Evolutionary conservation across 2,329 filamentous ascomycete genomes (phyloP).

Genomic region (Ophiosphaerella narmari): DNA sequence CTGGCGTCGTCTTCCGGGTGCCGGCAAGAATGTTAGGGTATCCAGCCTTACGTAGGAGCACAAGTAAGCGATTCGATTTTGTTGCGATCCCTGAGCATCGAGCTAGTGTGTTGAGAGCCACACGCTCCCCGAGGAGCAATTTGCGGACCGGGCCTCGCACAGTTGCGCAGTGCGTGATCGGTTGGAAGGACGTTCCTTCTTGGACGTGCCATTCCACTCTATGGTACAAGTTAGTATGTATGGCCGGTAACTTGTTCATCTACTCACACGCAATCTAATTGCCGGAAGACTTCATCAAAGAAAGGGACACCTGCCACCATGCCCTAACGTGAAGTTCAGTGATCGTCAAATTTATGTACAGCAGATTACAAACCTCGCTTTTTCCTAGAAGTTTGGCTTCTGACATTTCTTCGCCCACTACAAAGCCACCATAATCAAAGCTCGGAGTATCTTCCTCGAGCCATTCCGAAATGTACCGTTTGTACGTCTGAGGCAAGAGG

Average conservation of each 20-base stretch:
- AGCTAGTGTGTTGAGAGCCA: constrained; percentile 87
- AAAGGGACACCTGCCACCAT: constrained; percentile 92
- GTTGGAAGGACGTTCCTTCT: constrained; percentile 72
- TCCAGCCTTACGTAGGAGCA: constrained; percentile 63
- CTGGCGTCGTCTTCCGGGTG: constrained; percentile 95
- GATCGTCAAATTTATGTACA: background rate
- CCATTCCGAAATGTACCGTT: constrained; percentile 79
- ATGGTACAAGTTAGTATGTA: background rate
- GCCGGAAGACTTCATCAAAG: constrained; percentile 89
- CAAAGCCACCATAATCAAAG: constrained; percentile 96
- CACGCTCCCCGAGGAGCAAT: constrained; percentile 87
- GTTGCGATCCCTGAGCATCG: constrained; percentile 91
- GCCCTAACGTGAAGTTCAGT: constrained; percentile 54
- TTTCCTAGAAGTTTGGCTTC: constrained; percentile 62
- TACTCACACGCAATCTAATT: constrained; percentile 78
- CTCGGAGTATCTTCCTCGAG: constrained; percentile 95
- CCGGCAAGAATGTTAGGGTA: constrained; percentile 87
- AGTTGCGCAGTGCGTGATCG: constrained; percentile 70
- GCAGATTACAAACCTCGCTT: constrained; percentile 50
- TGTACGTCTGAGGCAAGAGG: constrained; percentile 85
- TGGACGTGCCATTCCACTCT: constrained; percentile 83
- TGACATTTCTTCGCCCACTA: constrained; percentile 72
- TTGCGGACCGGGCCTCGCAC: constrained; percentile 83
- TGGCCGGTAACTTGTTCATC: background rate
- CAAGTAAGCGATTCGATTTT: constrained; percentile 56